Evolutionary conservation across 257 asterid species (phyloP).

Genomic region (Linderniella brevidens): DNA sequence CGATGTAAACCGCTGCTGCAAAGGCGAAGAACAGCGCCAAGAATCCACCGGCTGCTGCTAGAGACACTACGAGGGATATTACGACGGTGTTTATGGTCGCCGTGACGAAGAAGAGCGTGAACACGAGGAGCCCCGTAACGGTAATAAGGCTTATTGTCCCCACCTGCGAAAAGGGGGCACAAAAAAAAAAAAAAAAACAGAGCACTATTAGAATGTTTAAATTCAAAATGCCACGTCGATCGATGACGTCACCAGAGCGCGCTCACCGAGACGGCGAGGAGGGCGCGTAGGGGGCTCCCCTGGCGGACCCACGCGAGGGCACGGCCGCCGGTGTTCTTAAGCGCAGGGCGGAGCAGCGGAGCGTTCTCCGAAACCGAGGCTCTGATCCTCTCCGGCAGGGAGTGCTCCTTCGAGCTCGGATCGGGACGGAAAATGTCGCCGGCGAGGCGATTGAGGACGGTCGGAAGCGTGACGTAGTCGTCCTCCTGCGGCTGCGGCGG

Average conservation of each 20-base stretch:
- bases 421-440: constrained; percentile 32
- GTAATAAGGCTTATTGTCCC: constrained; percentile 46
- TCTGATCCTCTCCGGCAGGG: constrained; percentile 35
- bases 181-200: constrained; percentile 1
- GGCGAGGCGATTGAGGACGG: constrained; percentile 31
- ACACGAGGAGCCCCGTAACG: constrained; percentile 46
- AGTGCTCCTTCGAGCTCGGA: constrained; percentile 14
- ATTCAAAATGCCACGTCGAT: not conserved
- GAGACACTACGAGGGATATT: constrained; percentile 53
- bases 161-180: constrained; percentile 27
- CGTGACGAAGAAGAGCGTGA: constrained; percentile 51
- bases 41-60: constrained; percentile 88
- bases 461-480: constrained; percentile 18
- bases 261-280: constrained; percentile 62
- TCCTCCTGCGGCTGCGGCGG: too few species aligned
- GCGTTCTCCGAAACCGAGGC: constrained; percentile 25
- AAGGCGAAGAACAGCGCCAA: constrained; percentile 66
- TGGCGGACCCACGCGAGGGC: constrained; percentile 54
- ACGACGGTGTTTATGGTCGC: constrained; percentile 65
- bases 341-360: constrained; percentile 56
- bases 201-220: not conserved
- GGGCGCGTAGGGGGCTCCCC: constrained; percentile 56
- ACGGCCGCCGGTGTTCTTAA: constrained; percentile 31
- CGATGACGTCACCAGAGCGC: not conserved
- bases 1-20: constrained; percentile 48